These are phyloP conservation scores for Extremus antarcticus DNA, from an alignment of 495 filamentous ascomycete species.

Conservation along the genomic window DNA sequence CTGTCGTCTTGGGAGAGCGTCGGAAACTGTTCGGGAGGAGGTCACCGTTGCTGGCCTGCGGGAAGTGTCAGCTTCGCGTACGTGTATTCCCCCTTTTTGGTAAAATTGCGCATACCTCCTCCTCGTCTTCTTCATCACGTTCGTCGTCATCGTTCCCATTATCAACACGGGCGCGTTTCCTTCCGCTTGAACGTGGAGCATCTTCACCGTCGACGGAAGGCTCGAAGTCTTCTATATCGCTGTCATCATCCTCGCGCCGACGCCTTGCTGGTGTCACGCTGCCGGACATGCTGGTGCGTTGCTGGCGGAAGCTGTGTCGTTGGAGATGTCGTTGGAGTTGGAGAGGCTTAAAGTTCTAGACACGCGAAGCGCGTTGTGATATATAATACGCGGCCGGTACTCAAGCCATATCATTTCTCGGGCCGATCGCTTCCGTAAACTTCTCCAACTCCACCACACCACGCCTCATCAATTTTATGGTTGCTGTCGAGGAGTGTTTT, in stretches of 20 bases:
- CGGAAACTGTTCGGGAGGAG: constrained; percentile 18
- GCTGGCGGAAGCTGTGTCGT: background rate
- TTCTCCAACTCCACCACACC: too few relatives aligned
- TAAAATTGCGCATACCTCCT: background rate
- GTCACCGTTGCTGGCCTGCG: background rate
- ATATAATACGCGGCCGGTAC: too few relatives aligned
- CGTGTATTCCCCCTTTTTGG: background rate
- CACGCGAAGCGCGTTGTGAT: background rate
- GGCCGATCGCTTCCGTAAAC: too few relatives aligned
- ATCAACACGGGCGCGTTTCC: constrained; percentile 21
- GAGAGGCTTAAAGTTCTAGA: background rate
- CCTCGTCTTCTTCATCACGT: background rate
- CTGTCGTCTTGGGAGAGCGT: constrained; percentile 17
- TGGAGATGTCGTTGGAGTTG: too few relatives aligned
- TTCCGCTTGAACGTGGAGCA: constrained; percentile 8
- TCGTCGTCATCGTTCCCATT: background rate
- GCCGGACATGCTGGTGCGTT: constrained; percentile 1
- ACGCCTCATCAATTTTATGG: too few relatives aligned
- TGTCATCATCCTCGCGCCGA: constrained; percentile 7
- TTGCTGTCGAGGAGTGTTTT: too few relatives aligned
- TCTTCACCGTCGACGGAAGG: constrained; percentile 3
- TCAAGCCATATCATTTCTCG: too few relatives aligned
- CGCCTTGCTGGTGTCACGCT: constrained; percentile 6
- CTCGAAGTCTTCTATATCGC: constrained; percentile 15
- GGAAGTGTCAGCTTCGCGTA: background rate